A percentile compares a stretch with the other conserved stretches of the same genome.
These are phyloP conservation scores for Reticulascus tulasneorum DNA, from an alignment of 2,329 filamentous ascomycete species.

Conservation along the genomic window DNA sequence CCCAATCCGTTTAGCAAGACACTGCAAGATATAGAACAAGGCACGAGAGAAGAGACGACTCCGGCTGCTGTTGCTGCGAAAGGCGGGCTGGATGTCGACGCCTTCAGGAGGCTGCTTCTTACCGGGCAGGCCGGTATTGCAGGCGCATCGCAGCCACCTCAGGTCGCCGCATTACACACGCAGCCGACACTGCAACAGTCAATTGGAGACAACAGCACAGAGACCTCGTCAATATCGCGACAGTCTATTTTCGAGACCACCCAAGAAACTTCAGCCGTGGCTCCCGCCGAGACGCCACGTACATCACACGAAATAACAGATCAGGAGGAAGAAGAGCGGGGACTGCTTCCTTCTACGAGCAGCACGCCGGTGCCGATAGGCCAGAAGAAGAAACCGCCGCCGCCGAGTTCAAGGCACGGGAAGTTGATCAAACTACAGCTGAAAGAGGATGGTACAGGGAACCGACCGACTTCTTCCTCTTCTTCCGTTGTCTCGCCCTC, in stretches of 20 bases:
- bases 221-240: constrained; percentile 55
- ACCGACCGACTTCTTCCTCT: constrained; percentile 14
- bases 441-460: constrained; percentile 28
- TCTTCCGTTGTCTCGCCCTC: constrained; percentile 18
- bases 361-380: constrained; percentile 23
- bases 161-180: too few species aligned
- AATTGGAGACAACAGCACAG: constrained; percentile 50
- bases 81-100: constrained; percentile 66
- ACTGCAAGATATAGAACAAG: constrained; percentile 44
- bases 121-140: constrained; percentile 56
- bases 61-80: constrained; percentile 23
- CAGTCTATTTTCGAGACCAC: constrained; percentile 55
- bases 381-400: constrained; percentile 67
- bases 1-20: constrained; percentile 57
- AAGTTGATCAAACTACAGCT: constrained; percentile 60
- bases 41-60: constrained; percentile 26
- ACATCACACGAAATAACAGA: constrained; percentile 56
- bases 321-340: constrained; percentile 43
- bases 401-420: constrained; percentile 71
- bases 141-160: constrained; percentile 17
- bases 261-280: constrained; percentile 28
- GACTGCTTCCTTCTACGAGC: constrained; percentile 25
- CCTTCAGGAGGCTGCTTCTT: constrained; percentile 72
- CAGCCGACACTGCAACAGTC: constrained; percentile 20
- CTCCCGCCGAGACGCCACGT: constrained; percentile 43